A percentile compares a stretch with the other conserved stretches of the same genome.
These are phyloP conservation scores for Globisporangium megalacanthum DNA, from an alignment of 352 stramenopile genomes.

Conservation along the genomic window DNA sequence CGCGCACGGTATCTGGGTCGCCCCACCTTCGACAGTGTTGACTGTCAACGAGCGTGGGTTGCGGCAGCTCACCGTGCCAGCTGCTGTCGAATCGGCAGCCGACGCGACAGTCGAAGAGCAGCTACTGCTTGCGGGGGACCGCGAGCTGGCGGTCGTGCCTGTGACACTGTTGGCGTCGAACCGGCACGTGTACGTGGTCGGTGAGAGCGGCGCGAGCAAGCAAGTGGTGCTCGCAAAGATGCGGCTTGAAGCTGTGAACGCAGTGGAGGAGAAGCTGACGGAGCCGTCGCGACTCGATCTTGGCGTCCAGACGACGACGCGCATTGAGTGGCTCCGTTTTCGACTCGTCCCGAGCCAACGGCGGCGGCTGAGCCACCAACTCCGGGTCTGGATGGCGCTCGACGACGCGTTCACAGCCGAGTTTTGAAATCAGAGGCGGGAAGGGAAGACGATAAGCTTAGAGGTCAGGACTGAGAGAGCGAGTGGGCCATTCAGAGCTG, in stretches of 20 bases:
- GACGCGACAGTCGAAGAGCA: slow-evolving; percentile 15
- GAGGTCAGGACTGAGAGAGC: no score
- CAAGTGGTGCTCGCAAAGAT: slow-evolving; percentile 43
- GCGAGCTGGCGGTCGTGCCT: slow-evolving; percentile 18
- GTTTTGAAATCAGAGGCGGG: slow-evolving; percentile 6
- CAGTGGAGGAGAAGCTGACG: slow-evolving; percentile 63
- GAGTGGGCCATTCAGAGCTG: no score
- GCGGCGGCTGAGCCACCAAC: slow-evolving; percentile 50
- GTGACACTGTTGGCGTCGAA: slow-evolving; percentile 48
- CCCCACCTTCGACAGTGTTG: slow-evolving; percentile 21
- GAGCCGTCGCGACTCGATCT: slow-evolving; percentile 62
- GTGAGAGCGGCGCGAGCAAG: slow-evolving; percentile 25
- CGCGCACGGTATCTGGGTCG: slow-evolving; percentile 60
- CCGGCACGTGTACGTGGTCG: slow-evolving; percentile 52
- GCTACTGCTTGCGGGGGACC: slow-evolving; percentile 32
- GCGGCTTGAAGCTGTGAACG: slow-evolving; percentile 41
- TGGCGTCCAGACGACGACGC: slow-evolving; percentile 27
- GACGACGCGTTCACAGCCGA: neutral
- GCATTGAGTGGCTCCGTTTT: slow-evolving; percentile 55
- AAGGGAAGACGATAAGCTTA: neutral
- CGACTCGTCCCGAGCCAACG: slow-evolving; percentile 45
- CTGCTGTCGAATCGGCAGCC: neutral
- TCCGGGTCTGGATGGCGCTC: slow-evolving; percentile 48
- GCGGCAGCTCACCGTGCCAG: slow-evolving; percentile 15
- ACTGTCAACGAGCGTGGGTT: slow-evolving; percentile 17